These are phyloP conservation scores for Miscanthus lutarioriparius DNA, from an alignment of 176 grass and related monocot species.

Conservation along the genomic window DNA sequence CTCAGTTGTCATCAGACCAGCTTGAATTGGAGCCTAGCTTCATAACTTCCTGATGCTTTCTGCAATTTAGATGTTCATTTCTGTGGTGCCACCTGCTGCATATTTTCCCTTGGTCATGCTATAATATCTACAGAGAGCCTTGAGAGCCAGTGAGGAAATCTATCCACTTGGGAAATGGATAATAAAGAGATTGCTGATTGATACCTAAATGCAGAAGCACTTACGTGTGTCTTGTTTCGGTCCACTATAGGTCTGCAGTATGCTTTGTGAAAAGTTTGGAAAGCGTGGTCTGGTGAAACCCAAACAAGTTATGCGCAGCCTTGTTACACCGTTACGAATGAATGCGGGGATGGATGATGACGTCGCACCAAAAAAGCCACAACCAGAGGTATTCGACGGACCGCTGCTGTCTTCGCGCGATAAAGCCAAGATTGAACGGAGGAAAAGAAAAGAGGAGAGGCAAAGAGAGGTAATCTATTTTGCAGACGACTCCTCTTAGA, in stretches of 20 bases:
- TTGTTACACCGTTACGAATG: conserved; percentile 84
- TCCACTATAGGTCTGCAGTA: conserved; percentile 70
- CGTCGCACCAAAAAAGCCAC: conserved; percentile 56
- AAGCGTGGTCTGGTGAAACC: conserved; percentile 80
- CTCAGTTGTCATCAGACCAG: not conserved
- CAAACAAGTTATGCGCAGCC: conserved; percentile 74
- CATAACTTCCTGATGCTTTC: not conserved
- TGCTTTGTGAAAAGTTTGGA: conserved; percentile 84
- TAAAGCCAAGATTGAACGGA: conserved; percentile 81
- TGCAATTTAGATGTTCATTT: conserved; percentile 2
- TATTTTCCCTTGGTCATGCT: not conserved
- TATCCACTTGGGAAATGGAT: not conserved
- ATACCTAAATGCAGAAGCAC: not conserved
- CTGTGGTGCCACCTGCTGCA: not conserved
- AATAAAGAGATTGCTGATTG: not conserved
- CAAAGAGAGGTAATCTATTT: conserved; percentile 73
- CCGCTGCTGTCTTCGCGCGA: conserved; percentile 83
- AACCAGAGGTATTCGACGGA: conserved; percentile 70
- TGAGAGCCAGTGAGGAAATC: not conserved
- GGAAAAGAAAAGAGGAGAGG: conserved; percentile 91
- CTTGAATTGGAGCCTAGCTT: not conserved
- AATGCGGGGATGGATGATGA: conserved; percentile 85
- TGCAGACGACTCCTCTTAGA: not conserved
- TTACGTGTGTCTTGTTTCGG: conserved; percentile 5
- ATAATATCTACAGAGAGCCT: not conserved